A percentile compares a stretch with the other conserved stretches of the same genome.
Conservation (phyloP, 331 rosid species). For the Spiraea crenata region DNA sequence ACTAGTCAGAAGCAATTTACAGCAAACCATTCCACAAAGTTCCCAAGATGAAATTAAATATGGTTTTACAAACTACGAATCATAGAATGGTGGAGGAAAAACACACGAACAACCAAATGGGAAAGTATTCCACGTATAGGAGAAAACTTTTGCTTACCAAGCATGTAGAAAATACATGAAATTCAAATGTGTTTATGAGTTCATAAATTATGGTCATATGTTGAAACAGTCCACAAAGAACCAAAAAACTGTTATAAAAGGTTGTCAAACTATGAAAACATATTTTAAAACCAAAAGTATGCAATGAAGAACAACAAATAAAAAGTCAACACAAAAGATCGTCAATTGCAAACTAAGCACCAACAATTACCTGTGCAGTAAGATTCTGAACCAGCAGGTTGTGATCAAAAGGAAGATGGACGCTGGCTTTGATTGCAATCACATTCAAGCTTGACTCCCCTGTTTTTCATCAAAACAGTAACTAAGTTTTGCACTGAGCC, state of each 20-base stretch:
- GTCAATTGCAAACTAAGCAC: not conserved
- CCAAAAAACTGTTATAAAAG: not conserved
- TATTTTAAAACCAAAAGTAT: not conserved
- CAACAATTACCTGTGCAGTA: conserved; percentile 59
- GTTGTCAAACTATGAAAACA: not conserved
- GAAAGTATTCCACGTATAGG: not conserved
- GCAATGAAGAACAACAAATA: not conserved
- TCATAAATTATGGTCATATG: too few species aligned
- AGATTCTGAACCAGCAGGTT: conserved; percentile 72
- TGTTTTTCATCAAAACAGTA: conserved; percentile 40
- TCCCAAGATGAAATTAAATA: not conserved
- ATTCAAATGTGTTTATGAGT: not conserved
- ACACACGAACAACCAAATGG: not conserved
- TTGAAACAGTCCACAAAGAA: not conserved
- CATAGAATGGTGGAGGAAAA: not conserved
- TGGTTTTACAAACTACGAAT: not conserved
- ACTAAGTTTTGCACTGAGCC: conserved; percentile 30
- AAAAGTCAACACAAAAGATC: not conserved
- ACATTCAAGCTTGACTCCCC: conserved; percentile 67
- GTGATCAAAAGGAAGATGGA: conserved; percentile 72
- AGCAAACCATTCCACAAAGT: not conserved
- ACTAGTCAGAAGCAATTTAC: not conserved
- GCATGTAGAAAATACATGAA: not conserved
- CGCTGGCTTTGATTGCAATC: conserved; percentile 64
- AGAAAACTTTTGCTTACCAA: not conserved